Conservation (phyloP, 768 basidiomycete genomes). For the Auricularia heimuer region DNA sequence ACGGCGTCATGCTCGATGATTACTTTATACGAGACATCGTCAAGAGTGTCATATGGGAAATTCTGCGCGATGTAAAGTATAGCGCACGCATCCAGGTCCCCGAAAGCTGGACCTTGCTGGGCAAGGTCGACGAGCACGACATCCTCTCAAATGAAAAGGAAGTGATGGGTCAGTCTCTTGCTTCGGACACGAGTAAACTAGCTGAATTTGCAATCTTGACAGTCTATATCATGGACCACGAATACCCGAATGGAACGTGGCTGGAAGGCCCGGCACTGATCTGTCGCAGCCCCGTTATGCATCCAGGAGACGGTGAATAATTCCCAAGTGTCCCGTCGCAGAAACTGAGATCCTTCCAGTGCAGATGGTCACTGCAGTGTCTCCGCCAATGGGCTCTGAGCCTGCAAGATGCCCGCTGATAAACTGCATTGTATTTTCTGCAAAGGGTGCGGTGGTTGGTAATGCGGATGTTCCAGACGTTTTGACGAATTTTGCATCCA, state of each 20-base stretch:
- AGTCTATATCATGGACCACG: conserved; percentile 53
- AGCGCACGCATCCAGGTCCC: conserved; percentile 65
- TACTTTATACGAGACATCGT: conserved; percentile 50
- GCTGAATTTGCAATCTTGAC: neutral
- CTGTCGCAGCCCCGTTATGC: conserved; percentile 63
- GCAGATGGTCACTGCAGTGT: conserved; percentile 22
- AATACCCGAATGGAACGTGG: conserved; percentile 40
- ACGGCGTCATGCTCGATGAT: conserved; percentile 33
- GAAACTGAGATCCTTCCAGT: conserved; percentile 27
- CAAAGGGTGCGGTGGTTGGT: conserved; percentile 31
- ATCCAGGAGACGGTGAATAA: conserved; percentile 60
- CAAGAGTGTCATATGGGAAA: conserved; percentile 51
- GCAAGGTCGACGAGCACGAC: conserved; percentile 75
- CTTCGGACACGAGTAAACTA: neutral
- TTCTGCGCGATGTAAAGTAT: conserved; percentile 67
- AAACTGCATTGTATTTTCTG: conserved; percentile 66
- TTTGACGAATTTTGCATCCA: too few species aligned
- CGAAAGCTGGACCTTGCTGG: conserved; percentile 59
- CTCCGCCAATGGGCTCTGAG: conserved; percentile 26
- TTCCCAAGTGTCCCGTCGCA: neutral
- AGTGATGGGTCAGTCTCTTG: conserved; percentile 50
- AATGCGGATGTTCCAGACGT: too few species aligned
- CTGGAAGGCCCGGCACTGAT: conserved; percentile 53
- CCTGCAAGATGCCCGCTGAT: conserved; percentile 44
- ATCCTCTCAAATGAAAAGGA: conserved; percentile 38